Evolutionary conservation across 805 yeast genomes (phyloP).

Genomic region (Kuraishia molischiana): DNA sequence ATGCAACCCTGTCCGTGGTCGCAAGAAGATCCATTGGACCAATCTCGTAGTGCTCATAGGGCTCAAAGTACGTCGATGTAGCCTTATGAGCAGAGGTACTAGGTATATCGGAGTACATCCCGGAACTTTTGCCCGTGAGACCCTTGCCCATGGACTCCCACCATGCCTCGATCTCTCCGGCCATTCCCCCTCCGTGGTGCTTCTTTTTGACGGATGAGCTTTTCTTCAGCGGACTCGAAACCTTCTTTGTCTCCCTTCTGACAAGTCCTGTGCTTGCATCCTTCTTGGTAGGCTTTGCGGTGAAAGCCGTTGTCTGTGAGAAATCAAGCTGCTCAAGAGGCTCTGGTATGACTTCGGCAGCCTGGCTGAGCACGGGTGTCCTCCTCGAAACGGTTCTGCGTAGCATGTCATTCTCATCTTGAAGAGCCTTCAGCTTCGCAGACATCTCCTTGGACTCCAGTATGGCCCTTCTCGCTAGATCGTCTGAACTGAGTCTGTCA

Average conservation of each 20-base stretch:
- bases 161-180: constrained; percentile 41
- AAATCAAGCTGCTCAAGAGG: background rate
- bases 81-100: background rate
- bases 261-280: background rate
- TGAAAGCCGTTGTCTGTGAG: background rate
- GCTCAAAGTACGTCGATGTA: constrained; percentile 10
- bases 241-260: background rate
- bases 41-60: constrained; percentile 14
- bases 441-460: constrained; percentile 44
- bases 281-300: background rate
- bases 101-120: background rate
- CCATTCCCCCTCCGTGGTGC: constrained; percentile 15
- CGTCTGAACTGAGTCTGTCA: constrained; percentile 64
- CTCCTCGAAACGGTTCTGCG: background rate
- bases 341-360: background rate
- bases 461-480: constrained; percentile 60
- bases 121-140: background rate
- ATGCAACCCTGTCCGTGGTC: background rate
- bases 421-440: constrained; percentile 12
- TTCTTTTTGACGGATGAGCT: background rate
- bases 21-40: background rate
- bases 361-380: background rate
- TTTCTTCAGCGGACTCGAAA: background rate
- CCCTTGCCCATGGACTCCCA: constrained; percentile 1
- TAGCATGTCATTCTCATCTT: constrained; percentile 8